Conservation (phyloP, 2,329 filamentous ascomycete genomes). For the Epichloe sp. region DNA sequence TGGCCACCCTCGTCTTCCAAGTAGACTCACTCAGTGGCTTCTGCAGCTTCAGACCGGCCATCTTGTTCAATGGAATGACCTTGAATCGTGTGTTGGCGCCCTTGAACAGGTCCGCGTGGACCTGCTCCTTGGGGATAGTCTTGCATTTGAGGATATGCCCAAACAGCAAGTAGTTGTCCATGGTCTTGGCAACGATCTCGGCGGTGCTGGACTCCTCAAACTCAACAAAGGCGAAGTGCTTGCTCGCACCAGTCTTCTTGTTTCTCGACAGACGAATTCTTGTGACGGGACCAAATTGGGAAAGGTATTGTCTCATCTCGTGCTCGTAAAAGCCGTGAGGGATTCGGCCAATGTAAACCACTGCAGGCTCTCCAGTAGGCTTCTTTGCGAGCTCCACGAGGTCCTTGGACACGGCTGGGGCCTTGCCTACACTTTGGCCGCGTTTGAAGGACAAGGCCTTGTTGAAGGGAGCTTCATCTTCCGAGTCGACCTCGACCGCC, state of each 20-base stretch:
- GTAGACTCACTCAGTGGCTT: conserved; percentile 57
- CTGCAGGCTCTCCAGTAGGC: conserved; percentile 48
- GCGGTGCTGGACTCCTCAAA: conserved; percentile 69
- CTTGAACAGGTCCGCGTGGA: conserved; percentile 76
- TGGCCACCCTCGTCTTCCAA: conserved; percentile 66
- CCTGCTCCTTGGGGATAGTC: conserved; percentile 58
- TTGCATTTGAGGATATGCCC: conserved; percentile 87
- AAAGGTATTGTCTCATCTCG: conserved; percentile 87
- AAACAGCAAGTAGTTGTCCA: conserved; percentile 96
- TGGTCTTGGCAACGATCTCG: conserved; percentile 83
- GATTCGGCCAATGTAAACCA: conserved; percentile 82
- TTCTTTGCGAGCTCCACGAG: conserved; percentile 28
- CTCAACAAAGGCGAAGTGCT: conserved; percentile 92
- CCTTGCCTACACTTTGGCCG: conserved; percentile 38
- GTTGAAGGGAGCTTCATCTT: conserved; percentile 27
- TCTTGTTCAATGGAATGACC: conserved; percentile 73
- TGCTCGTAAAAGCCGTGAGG: conserved; percentile 94
- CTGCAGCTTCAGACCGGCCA: conserved; percentile 63
- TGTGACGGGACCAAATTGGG: conserved; percentile 77
- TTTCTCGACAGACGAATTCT: conserved; percentile 77
- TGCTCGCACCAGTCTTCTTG: conserved; percentile 78
- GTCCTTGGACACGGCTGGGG: conserved; percentile 34
- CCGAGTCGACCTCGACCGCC: conserved; percentile 31
- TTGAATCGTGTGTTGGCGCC: conserved; percentile 86
- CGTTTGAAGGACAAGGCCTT: conserved; percentile 26